These are phyloP conservation scores for Ogataea wickerhamii DNA, from an alignment of 805 yeast species.

Conservation along the genomic window DNA sequence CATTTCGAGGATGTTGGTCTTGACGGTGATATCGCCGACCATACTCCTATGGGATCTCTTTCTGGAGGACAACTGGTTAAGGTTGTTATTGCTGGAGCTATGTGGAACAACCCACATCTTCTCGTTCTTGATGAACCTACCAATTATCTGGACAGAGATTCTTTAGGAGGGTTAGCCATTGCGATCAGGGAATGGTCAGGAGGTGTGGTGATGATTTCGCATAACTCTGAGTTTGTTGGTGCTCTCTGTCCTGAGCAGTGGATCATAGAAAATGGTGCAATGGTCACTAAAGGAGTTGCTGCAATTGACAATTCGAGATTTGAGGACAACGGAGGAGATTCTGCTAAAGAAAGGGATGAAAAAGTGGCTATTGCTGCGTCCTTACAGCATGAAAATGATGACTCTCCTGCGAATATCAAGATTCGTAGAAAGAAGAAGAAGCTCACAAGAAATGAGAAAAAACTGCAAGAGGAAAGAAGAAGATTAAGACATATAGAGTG, in stretches of 20 bases:
- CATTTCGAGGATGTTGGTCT: conserved; percentile 97
- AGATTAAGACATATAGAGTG: conserved; percentile 91
- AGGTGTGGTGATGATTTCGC: conserved; percentile 98
- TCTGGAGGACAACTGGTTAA: conserved; percentile 98
- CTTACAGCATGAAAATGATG: conserved; percentile 61
- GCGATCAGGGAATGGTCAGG: conserved; percentile 98
- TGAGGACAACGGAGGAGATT: conserved; percentile 65
- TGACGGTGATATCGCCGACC: conserved; percentile 98
- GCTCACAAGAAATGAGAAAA: conserved; percentile 95
- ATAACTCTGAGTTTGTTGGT: conserved; percentile 94
- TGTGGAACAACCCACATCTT: conserved; percentile 99
- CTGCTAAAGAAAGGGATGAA: conserved; percentile 43
- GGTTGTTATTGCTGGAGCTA: conserved; percentile 98
- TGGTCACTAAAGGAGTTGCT: conserved; percentile 78
- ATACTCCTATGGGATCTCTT: conserved; percentile 92
- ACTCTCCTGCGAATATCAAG: conserved; percentile 94
- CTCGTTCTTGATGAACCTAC: conserved; percentile 97
- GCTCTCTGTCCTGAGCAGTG: conserved; percentile 98
- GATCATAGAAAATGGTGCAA: conserved; percentile 90
- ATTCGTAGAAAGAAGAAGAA: conserved; percentile 92
- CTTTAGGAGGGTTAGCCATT: conserved; percentile 94
- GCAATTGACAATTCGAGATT: conserved; percentile 75
- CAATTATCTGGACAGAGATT: conserved; percentile 95
- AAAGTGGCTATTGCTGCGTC: conserved; percentile 47
- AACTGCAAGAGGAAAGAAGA: conserved; percentile 87